phyloP scores from a whole-genome alignment of 768 basidiomycete species.

The Lactifluus piperatus region DNA sequence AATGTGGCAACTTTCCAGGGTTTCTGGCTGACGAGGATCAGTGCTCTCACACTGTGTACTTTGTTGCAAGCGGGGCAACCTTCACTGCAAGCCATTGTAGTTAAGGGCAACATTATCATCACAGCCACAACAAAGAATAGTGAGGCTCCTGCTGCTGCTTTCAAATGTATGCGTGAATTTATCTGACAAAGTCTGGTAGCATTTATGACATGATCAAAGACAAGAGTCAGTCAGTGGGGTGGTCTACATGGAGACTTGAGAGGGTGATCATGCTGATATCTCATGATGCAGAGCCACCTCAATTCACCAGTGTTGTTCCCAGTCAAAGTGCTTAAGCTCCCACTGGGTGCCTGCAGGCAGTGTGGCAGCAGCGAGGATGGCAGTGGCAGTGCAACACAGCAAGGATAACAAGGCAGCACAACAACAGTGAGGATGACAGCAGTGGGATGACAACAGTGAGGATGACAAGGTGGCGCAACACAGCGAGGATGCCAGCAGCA shows the following conservation, averaged over 20 bases:
- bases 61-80: slow-evolving; percentile 61
- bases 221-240: slow-evolving; percentile 68
- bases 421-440: too few relatives aligned
- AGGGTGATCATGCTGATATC: slow-evolving; percentile 20
- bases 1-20: slow-evolving; percentile 92
- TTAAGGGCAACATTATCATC: slow-evolving; percentile 90
- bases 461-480: too few relatives aligned
- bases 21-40: slow-evolving; percentile 85
- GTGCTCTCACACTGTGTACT: slow-evolving; percentile 70
- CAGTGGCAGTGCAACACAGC: too few relatives aligned
- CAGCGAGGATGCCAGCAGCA: too few relatives aligned
- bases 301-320: slow-evolving; percentile 88
- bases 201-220: slow-evolving; percentile 93
- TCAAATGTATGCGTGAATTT: background rate
- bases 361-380: too few relatives aligned
- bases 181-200: slow-evolving; percentile 38
- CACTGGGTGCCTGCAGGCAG: too few relatives aligned
- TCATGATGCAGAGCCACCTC: slow-evolving; percentile 63
- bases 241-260: background rate
- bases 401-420: too few relatives aligned
- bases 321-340: slow-evolving; percentile 84
- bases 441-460: too few relatives aligned
- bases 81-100: slow-evolving; percentile 55
- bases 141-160: slow-evolving; percentile 36
- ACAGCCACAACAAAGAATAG: slow-evolving; percentile 72